Evolutionary conservation across 768 basidiomycete genomes (phyloP).

Genomic region (Lactifluus echinatus): DNA sequence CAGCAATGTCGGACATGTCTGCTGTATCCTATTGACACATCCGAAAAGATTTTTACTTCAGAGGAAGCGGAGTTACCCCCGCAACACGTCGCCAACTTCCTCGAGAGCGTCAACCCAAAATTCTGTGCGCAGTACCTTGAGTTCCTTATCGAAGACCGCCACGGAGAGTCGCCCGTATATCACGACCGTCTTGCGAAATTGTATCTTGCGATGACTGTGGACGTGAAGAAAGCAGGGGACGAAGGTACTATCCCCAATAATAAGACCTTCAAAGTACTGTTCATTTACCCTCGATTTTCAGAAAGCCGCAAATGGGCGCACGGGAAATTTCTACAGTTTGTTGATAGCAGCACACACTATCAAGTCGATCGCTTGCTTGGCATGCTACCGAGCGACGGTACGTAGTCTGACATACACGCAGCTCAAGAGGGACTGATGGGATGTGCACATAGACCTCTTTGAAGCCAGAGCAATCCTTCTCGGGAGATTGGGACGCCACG

Average conservation of each 20-base stretch:
- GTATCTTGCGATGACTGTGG: conserved; percentile 63
- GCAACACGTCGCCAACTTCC: conserved; percentile 62
- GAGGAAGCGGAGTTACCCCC: conserved; percentile 90
- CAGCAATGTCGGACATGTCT: background rate
- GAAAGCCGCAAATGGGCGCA: conserved; percentile 46
- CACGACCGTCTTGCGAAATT: conserved; percentile 88
- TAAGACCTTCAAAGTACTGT: background rate
- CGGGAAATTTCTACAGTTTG: conserved; percentile 66
- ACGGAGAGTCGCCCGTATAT: conserved; percentile 57
- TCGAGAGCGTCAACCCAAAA: conserved; percentile 61
- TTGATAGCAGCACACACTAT: conserved; percentile 62
- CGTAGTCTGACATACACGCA: conserved; percentile 15
- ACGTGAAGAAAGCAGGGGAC: conserved; percentile 49
- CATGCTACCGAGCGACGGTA: conserved; percentile 75
- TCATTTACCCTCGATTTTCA: conserved; percentile 24
- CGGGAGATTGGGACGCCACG: conserved; percentile 83
- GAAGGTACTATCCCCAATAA: conserved; percentile 34
- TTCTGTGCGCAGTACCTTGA: conserved; percentile 78
- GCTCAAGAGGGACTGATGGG: background rate
- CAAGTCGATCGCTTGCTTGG: conserved; percentile 74
- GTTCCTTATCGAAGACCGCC: conserved; percentile 66
- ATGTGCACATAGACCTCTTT: conserved; percentile 52
- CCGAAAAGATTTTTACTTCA: conserved; percentile 78
- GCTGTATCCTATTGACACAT: background rate
- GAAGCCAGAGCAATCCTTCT: conserved; percentile 90